Conservation (phyloP, 2,329 filamentous ascomycete species). For the Diaporthe citriasiana region DNA sequence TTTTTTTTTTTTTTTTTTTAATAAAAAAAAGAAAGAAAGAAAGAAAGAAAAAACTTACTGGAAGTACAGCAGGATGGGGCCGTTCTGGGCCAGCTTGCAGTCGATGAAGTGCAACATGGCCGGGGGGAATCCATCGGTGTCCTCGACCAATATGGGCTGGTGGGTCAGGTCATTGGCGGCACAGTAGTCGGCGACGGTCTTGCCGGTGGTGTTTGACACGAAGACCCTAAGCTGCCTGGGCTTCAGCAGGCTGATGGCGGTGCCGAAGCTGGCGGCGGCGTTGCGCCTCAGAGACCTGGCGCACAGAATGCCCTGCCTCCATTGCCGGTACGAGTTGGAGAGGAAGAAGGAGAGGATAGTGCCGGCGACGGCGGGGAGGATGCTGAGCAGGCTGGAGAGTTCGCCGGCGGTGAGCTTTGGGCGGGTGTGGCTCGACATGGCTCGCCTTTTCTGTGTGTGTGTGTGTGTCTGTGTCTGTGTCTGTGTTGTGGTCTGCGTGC, state of each 20-base stretch:
- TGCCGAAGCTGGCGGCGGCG: conserved; percentile 37
- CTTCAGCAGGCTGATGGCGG: conserved; percentile 32
- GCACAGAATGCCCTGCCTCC: conserved; percentile 55
- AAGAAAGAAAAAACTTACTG: conserved; percentile 27
- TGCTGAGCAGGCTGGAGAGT: conserved; percentile 29
- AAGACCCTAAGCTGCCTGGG: conserved; percentile 38
- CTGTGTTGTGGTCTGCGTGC: too few species aligned
- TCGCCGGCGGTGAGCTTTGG: conserved; percentile 35
- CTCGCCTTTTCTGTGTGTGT: background rate
- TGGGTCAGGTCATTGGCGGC: conserved; percentile 35
- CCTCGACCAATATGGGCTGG: conserved; percentile 34
- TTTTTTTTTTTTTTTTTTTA: too few species aligned
- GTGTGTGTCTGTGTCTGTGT: background rate
- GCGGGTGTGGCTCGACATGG: conserved; percentile 40
- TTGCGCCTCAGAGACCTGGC: conserved; percentile 35
- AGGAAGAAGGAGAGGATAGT: conserved; percentile 37
- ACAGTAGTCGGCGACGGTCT: conserved; percentile 40
- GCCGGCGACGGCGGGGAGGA: conserved; percentile 31
- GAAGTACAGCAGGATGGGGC: conserved; percentile 42
- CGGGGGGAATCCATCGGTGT: conserved; percentile 39
- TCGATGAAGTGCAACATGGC: conserved; percentile 41
- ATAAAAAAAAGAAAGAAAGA: too few species aligned
- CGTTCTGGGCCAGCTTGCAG: conserved; percentile 34
- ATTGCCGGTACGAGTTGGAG: conserved; percentile 36
- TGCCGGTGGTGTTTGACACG: conserved; percentile 40